Percentiles rank a stretch among this genome's conserved stretches.
Evolutionary conservation across 345 rosid genomes (phyloP).

Genomic region (Lumnitzera littorea): DNA sequence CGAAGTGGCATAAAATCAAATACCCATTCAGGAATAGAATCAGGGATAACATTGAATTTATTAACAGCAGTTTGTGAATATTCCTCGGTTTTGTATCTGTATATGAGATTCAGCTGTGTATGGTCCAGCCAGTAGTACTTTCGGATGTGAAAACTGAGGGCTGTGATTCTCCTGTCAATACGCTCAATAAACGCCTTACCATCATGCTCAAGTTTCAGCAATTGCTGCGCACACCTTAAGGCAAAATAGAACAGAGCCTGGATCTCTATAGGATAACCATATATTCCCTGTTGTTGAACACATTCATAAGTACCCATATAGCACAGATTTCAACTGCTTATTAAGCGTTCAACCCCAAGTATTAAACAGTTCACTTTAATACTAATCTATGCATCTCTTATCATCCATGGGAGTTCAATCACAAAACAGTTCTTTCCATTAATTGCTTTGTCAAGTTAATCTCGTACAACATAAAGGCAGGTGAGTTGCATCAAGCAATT

Average conservation of each 20-base stretch:
- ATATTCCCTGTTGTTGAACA: constrained; percentile 27
- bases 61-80: constrained; percentile 51
- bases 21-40: constrained; percentile 49
- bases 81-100: constrained; percentile 51
- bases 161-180: constrained; percentile 39
- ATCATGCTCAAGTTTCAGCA: constrained; percentile 47
- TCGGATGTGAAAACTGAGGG: constrained; percentile 45
- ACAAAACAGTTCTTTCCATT: too few relatives aligned
- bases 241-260: constrained; percentile 59
- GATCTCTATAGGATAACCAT: constrained; percentile 51
- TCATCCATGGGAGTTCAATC: too few relatives aligned
- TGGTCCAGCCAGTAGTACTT: constrained; percentile 46
- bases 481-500: too few relatives aligned
- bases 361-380: too few relatives aligned
- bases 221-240: constrained; percentile 41
- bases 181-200: constrained; percentile 45
- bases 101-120: constrained; percentile 40
- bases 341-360: too few relatives aligned
- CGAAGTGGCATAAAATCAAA: constrained; percentile 47
- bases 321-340: too few relatives aligned
- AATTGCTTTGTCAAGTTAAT: too few relatives aligned
- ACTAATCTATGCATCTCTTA: too few relatives aligned
- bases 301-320: neutral
- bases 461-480: too few relatives aligned
- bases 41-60: constrained; percentile 46